Conservation (phyloP, 495 filamentous ascomycete species). For the Umbilicaria muhlenbergii region DNA sequence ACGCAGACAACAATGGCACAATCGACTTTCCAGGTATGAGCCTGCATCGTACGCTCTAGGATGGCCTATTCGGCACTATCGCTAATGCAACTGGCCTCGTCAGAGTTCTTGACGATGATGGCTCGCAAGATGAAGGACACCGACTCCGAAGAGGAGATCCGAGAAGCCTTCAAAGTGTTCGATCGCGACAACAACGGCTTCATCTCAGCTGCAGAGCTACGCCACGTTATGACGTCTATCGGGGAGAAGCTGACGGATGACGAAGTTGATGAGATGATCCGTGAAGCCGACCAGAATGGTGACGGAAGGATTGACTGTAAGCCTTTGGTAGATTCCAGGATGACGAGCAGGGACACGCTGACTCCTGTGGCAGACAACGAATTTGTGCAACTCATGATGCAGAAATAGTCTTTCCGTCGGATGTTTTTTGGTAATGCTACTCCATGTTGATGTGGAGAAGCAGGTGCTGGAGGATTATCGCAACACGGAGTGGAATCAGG, state of each 20-base stretch:
- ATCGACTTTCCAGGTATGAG: slow-evolving; percentile 92
- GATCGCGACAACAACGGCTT: slow-evolving; percentile 99
- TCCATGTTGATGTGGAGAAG: too few relatives aligned
- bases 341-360: not conserved
- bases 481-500: too few relatives aligned
- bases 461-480: too few relatives aligned
- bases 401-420: slow-evolving; percentile 50
- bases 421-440: too few relatives aligned
- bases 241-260: slow-evolving; percentile 99
- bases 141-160: slow-evolving; percentile 97
- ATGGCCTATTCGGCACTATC: too few relatives aligned
- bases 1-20: slow-evolving; percentile 98
- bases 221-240: slow-evolving; percentile 99
- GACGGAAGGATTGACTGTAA: slow-evolving; percentile 94
- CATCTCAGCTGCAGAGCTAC: slow-evolving; percentile 93
- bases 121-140: slow-evolving; percentile 99
- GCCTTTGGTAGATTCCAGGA: not conserved
- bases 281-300: slow-evolving; percentile 97
- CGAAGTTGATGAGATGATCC: slow-evolving; percentile 99
- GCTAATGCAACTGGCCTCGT: slow-evolving; percentile 4
- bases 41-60: too few relatives aligned
- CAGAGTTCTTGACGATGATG: slow-evolving; percentile 99
- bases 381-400: slow-evolving; percentile 99
- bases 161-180: slow-evolving; percentile 91
- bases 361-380: slow-evolving; percentile 64